Base-by-base conservation (phyloP, 2,329 filamentous ascomycete species). In the Ambrosiella xylebori region DNA sequence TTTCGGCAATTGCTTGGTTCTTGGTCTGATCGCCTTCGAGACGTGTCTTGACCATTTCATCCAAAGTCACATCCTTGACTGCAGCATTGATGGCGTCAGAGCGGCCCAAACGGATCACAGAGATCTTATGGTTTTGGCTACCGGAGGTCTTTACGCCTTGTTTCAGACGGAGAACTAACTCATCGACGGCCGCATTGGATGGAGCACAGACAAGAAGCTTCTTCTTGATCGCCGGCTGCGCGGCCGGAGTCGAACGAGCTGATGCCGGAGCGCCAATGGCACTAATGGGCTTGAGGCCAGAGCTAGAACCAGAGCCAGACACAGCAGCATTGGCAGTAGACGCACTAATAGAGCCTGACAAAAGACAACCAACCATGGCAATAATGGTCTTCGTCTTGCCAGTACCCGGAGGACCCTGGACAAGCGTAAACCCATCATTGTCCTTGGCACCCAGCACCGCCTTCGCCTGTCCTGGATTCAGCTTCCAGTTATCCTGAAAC, bases 341-440 rank as follows among this genome's bases (percentile, higher is more conserved):
- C 9, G 54, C 9, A 13, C 37, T 27, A 80, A 76, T 54, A 64
- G 69, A 74, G 44, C 79, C 78, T 5, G 82, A 86, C 50, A 95
- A 70, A 13, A 98, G 74, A 41, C 88, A 87, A 40, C 93, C 93
- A 27, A 97, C 90, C 76, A 98, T 94, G 38, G 91, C 93, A 58
- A 95, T 81, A 61, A 98, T 98, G 0, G 93, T 98, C 69, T 98
- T 98, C 0, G 93, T 98, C 73, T 98, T 98, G 66, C 91, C 93
- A 3, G 93, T 96, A 69, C 93, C 93, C 1, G 93, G 93, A 55
- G 93, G 93, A 58, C 86, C 93, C 71, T 98, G 93, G 64, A 98
- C 89, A 61, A 98, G 74, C 2, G 93, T 97, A 66, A 98, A 98
- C 0, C 88, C 94, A 70, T 97, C 93, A 64, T 98, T 98, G 65